Evolutionary conservation across 805 yeast species (phyloP), one percentile per base, ranked within the genome.

Genomic region (Cyberlindnera subsufficiens): DNA sequence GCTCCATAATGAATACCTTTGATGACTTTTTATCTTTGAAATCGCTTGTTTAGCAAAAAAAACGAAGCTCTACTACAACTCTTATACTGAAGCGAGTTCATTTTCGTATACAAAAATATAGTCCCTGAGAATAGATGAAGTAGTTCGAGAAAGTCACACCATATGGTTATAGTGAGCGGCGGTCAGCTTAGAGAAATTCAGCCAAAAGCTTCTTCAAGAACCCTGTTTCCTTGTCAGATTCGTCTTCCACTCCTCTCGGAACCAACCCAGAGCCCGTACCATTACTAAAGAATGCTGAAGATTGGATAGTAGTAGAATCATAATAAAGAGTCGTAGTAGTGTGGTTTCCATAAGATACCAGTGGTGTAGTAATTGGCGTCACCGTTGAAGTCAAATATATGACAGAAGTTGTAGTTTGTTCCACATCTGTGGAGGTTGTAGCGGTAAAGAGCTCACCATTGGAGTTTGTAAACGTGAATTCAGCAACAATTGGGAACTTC

Each of bases 391-490:
- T 55, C 16, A 51, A 15, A 32, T 43, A 44, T 16, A 51, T 41
- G 15, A 43, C 38, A 25, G 38, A 38, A 1, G 61, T 56, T 8
- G 52, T 42, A 8, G 59, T 55, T 37, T 55, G 56, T 0, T 55
- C 61, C 38, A 56, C 43, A 17, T 52, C 55, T 14, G 60, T 52
- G 3, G 60, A 49, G 4, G 61, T 42, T 3, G 49, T 40, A 6
- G 56, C 42, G 13, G 57, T 53, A 47, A 43, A 53, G 4, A 45
- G 30, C 20, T 45, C 52, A 44, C 60, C 61, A 25, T 49, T 44
- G 6, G 58, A 44, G 18, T 38, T 53, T 5, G 61, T 56, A 35
- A 57, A 35, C 8, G 61, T 57, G 49, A 57, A 57, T 2, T 50
- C 36, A 15, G 59, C 60, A 33, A 46, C 35, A 15, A 57, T 30